phyloP scores from a whole-genome alignment of 768 basidiomycete genomes.

The Leccinum disarticulatum region DNA sequence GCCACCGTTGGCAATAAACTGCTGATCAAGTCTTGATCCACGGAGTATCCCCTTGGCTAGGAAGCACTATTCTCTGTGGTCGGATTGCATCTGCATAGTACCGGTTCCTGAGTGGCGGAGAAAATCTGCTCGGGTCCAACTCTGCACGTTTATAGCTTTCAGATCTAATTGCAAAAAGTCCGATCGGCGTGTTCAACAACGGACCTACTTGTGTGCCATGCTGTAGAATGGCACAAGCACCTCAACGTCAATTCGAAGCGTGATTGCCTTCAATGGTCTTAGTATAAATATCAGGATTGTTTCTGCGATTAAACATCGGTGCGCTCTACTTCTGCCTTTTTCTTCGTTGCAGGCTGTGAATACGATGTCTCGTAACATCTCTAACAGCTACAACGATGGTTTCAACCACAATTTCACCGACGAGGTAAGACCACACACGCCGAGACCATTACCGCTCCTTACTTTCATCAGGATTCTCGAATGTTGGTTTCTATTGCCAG shows the following conservation, averaged over 20 bases:
- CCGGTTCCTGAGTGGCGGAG: slow-evolving; percentile 7
- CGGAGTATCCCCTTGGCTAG: neutral
- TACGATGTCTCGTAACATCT: slow-evolving; percentile 21
- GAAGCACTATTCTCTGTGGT: neutral
- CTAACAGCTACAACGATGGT: slow-evolving; percentile 19
- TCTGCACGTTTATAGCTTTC: neutral
- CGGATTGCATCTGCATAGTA: neutral
- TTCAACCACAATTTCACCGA: slow-evolving; percentile 33
- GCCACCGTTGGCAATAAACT: slow-evolving; percentile 9
- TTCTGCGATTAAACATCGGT: neutral
- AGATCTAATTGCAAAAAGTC: neutral
- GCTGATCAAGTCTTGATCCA: neutral
- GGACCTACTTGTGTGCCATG: slow-evolving; percentile 18
- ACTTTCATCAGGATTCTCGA: slow-evolving; percentile 22
- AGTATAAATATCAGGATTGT: neutral
- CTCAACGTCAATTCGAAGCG: neutral
- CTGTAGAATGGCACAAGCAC: slow-evolving; percentile 17
- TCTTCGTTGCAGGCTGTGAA: neutral
- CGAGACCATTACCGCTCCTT: slow-evolving; percentile 1
- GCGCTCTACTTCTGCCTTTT: neutral
- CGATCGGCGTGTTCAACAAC: slow-evolving; percentile 1
- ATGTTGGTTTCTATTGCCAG: slow-evolving; percentile 28
- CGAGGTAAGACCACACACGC: slow-evolving; percentile 18
- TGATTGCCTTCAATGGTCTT: neutral
- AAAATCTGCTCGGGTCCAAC: neutral